Conservation (phyloP, 345 rosid species). For the Salix dunnii region DNA sequence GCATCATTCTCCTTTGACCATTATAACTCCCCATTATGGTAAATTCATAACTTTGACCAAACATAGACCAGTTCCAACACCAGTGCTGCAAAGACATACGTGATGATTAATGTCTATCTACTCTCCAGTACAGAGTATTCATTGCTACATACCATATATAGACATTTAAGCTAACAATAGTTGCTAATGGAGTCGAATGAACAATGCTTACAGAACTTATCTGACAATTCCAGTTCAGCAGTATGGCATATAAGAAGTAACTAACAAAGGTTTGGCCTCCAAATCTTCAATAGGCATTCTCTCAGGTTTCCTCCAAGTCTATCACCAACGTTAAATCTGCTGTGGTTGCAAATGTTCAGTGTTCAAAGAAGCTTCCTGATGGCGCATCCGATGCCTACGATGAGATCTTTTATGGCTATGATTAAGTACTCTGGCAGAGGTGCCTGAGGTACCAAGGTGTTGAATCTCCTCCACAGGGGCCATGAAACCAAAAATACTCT, state of each 20-base stretch:
- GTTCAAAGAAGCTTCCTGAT: conserved; percentile 23
- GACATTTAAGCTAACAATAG: background rate
- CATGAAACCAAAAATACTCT: conserved; percentile 42
- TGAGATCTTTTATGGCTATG: conserved; percentile 42
- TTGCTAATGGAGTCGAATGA: background rate
- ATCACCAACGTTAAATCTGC: background rate
- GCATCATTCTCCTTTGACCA: background rate
- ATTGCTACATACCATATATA: background rate
- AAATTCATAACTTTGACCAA: background rate
- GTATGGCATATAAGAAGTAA: background rate
- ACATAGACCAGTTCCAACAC: background rate
- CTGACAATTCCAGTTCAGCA: background rate
- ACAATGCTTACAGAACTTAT: background rate
- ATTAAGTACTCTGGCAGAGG: conserved; percentile 15
- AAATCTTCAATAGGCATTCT: background rate
- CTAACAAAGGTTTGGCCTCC: background rate
- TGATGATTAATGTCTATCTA: background rate
- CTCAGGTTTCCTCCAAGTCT: background rate
- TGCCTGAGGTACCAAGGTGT: conserved; percentile 23
- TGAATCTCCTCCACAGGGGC: conserved; percentile 37
- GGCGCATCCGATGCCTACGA: conserved; percentile 36
- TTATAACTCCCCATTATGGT: background rate
- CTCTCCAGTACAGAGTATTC: background rate
- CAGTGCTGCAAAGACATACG: background rate
- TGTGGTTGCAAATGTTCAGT: background rate